Evolutionary conservation across 768 basidiomycete species (phyloP), one percentile per base, ranked within the genome.

Genomic region (Lactarius vividus): DNA sequence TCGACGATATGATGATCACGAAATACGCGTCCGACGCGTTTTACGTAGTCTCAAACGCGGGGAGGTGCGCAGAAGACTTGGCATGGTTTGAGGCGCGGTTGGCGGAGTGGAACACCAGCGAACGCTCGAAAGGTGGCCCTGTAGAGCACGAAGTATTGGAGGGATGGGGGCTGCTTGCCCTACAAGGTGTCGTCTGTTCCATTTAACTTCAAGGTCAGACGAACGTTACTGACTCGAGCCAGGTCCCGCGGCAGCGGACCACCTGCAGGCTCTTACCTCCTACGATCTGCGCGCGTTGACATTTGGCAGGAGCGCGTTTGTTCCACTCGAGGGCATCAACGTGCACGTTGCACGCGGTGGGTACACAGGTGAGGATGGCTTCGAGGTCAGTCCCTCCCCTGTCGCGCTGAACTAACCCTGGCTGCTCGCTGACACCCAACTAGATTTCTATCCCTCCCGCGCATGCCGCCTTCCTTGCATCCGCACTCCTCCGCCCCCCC

Each of bases 351-450:
- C 94, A 9, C 87, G 97, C 18, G 93, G 94, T 33, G 97, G 97
- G 4, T 99, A 99, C 77, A 98, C 97, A 0, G 97, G 97, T 13
- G 97, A 99, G 78, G 97, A 99, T 76, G 97, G 97, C 0, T 98
- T 99, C 70, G 97, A 99, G 83, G 94, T 88, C 29, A 64, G 79
- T 66, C n/a, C 52, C 29, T 37, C 23, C n/a, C 31, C 49, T 23
- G 42, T 39, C 40, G 20, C 57, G 42, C 40, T 23, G 31, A 37
- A 29, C n/a, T n/a, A 35, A 28, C 28, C 39, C 26, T 53, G 35
- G 16, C 23, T 42, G 6, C 35, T 49, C 52, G 40, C 54, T 52
- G 35, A 56, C 44, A 6, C 61, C 15, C 20, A 31, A 46, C 4
- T 70, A 93, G 94, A 93, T 98, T 68, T 96, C 94, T 4, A 88